These are phyloP conservation scores for Ligustrum vulgare DNA, from an alignment of 257 asterid genomes.

Conservation along the genomic window DNA sequence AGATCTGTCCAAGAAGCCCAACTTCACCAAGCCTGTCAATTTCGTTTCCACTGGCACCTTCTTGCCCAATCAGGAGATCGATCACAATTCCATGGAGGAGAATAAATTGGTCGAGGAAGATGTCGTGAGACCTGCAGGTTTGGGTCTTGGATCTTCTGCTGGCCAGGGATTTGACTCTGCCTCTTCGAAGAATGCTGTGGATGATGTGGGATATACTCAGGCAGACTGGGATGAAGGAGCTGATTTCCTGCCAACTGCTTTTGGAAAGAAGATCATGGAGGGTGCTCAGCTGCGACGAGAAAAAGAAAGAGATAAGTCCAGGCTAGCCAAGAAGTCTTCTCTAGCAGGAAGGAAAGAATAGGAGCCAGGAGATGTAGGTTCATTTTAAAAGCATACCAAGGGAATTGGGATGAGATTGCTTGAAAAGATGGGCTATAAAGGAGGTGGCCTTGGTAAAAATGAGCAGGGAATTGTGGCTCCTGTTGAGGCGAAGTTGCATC, in stretches of 20 bases:
- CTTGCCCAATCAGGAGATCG: slow-evolving; percentile 67
- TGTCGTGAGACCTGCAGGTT: slow-evolving; percentile 37
- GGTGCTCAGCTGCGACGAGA: slow-evolving; percentile 66
- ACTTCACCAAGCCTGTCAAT: slow-evolving; percentile 70
- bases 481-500: slow-evolving; percentile 72
- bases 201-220: slow-evolving; percentile 8
- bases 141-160: slow-evolving; percentile 49
- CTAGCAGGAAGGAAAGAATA: slow-evolving; percentile 40
- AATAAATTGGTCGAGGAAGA: slow-evolving; percentile 36
- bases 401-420: slow-evolving; percentile 80
- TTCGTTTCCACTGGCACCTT: slow-evolving; percentile 67
- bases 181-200: slow-evolving; percentile 31
- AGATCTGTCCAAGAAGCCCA: slow-evolving; percentile 44
- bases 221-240: slow-evolving; percentile 35
- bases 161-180: slow-evolving; percentile 52
- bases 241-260: slow-evolving; percentile 60
- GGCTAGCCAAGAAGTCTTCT: slow-evolving; percentile 55
- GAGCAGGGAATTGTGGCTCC: slow-evolving; percentile 83
- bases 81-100: slow-evolving; percentile 46
- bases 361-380: slow-evolving; percentile 54
- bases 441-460: slow-evolving; percentile 93
- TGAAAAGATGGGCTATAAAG: slow-evolving; percentile 91
- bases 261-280: slow-evolving; percentile 69
- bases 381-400: slow-evolving; percentile 70
- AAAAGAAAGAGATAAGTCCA: slow-evolving; percentile 65